Evolutionary conservation across 1,284 basidiomycete species (phyloP), one percentile per base, ranked within the genome.

Genomic region (Neotropicomus parvogracilis): DNA sequence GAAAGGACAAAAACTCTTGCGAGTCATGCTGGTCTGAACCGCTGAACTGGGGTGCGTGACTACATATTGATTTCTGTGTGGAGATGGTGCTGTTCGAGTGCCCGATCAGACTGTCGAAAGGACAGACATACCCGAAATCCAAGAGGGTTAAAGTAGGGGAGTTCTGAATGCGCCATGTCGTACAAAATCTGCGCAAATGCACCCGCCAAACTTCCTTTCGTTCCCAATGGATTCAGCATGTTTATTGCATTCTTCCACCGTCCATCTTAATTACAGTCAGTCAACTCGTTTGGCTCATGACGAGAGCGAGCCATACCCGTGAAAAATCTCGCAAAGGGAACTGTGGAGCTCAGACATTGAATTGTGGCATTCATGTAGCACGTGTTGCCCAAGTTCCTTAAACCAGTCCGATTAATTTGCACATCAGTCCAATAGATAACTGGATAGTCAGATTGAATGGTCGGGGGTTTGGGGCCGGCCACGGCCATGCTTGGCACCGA

Each of bases 341-440:
- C 81, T 0, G 94, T 95, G 0, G 92, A 93, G 60, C 85, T 91
- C 60, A 99, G 72, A 68, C 95, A 99, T 69, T 99, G 95, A 19
- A 99, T 81, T 4, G 94, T 95, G 26, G 95, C 91, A 68, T 98
- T 99, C 94, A 99, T 98, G 68, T 98, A 99, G 69, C 95, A 99
- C 1, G 97, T 99, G 68, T 99, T 98, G 28, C 95, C 97, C 52
- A 99, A 67, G 67, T 99, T 99, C 78, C 93, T 94, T 65, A 99
- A 68, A 3, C 95, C 95, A 0, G 88, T 87, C 31, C 87, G 80
- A 14, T 89, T 91, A 50, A 95, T 80, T 55, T 85, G 78, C 35
- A 80, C 73, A 64, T 91, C 88, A 14, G 75, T 67, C 92, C 91
- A 95, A 65, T 88, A 93, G 9, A 74, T 74, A 17, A 91, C 81